Evolutionary conservation across 2,329 filamentous ascomycete genomes (phyloP), one percentile per base, ranked within the genome.

Genomic region (Fusarium irregulare): DNA sequence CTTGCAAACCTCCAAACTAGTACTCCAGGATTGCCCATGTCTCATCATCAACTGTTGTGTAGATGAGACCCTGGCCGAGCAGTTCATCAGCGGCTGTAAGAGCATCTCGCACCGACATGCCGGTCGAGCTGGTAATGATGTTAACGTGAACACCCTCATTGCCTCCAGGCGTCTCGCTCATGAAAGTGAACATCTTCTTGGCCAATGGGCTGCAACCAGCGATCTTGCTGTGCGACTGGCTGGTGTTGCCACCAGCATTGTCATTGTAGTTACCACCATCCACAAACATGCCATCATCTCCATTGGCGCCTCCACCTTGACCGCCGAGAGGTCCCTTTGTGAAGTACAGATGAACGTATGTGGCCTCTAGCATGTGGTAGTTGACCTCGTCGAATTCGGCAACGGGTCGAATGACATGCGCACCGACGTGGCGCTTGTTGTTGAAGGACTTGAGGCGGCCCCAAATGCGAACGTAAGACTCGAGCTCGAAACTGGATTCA

Each of bases 311-410:
- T n/a, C 49, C 81, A 14, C 77, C 82, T 73, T 77, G 70, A 63
- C 79, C 76, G 47, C 79, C 83, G 80, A 78, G 84, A 6, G 90
- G 87, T 1, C 94, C 94, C 46, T 89, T 88, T 16, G 91, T 92
- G 79, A 94, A 92, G 81, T 91, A 91, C 53, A 99, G 84, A 82
- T 99, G 96, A 51, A 97, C 92, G 61, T 92, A 92, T 8, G 94
- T 93, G 27, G 93, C 91, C 83, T 99, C 95, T 56, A 99, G 89
- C 71, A 98, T 82, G 81, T 98, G 96, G 79, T 93, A 97, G 78
- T 91, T 92, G 78, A 98, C 88, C 85, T 99, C 96, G 83, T 99
- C 97, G 83, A 91, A 91, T 80, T 98, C 92, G 58, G 87, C 84
- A 57, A 98, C 84, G 6, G 92, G 90, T 56, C 94, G 91, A 70